Evolutionary conservation across 1,139 yeast genomes (phyloP), one percentile per base, ranked within the genome.

Genomic region (Yamadazyma buinensis): DNA sequence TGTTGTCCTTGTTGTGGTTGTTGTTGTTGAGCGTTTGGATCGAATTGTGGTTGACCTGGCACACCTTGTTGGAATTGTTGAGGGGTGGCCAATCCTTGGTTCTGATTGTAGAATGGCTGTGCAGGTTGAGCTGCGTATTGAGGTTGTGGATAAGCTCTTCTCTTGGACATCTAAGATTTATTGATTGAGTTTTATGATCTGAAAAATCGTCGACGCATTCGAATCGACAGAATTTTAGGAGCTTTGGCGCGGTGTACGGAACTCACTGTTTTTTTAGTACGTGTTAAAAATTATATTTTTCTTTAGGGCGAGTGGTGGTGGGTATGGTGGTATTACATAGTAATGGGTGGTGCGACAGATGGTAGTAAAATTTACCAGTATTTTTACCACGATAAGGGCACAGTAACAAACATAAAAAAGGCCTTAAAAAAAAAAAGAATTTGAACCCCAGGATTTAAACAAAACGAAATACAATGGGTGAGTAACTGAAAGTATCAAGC

Each of bases 71-170:
- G 42, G 8, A 28, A 21, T 15, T 34, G 43, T 30, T 41, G 27
- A 23, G 7, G 27, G 27, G 6, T 25, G 27, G 15, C 27, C 27
- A 15, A 10, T 7, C 6, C n/a, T 12, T 4, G 20, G 15, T n/a
- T n/a, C n/a, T 17, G 19, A 17, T 7, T 7, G 7, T 17, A 17
- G 19, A 17, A 28, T 28, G 37, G 45, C 7, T 20, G 34, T n/a
- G n/a, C n/a, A 31, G 61, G 62, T 9, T 64, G 61, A 17, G 66
- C 56, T 23, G 74, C 67, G 53, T 77, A 78, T 55, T 77, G 84
- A 38, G 81, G 82, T 50, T 71, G 74, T 54, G 85, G 84, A 55
- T 79, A 79, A 39, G 76, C 79, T 67, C 82, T 75, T 69, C 77
- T 71, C 58, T 64, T 65, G 11, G 49, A 46, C 49, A 44, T 44